Conservation (phyloP, 257 asterid species). For the Scutellaria minor region DNA sequence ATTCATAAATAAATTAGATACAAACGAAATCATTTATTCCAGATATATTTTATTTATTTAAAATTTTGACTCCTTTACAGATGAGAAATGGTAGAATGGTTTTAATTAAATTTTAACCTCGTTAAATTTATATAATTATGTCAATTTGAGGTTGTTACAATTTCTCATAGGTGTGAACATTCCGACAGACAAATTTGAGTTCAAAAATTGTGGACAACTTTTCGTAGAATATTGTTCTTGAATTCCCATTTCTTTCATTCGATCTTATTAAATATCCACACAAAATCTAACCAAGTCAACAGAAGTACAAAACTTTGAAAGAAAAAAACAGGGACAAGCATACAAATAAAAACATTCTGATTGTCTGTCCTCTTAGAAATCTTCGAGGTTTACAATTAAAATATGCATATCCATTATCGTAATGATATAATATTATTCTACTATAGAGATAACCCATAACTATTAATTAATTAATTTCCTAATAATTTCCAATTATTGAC, state of each 20-base stretch:
- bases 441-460: neutral
- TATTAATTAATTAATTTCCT: neutral
- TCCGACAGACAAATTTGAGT: neutral
- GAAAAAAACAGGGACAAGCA: neutral
- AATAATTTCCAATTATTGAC: neutral
- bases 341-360: constrained; percentile 24
- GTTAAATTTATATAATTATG: neutral
- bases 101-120: neutral
- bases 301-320: constrained; percentile 30
- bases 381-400: neutral
- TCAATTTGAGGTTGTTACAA: neutral
- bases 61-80: too few relatives aligned
- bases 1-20: neutral
- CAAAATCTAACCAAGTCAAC: constrained; percentile 31
- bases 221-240: neutral
- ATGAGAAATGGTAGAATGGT: too few relatives aligned
- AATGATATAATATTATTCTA: too few relatives aligned
- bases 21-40: too few relatives aligned
- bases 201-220: neutral
- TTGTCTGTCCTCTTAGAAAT: constrained; percentile 21
- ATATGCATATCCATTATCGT: neutral
- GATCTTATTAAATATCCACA: neutral
- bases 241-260: neutral
- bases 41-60: too few relatives aligned
- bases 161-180: neutral